phyloP scores from a whole-genome alignment of 345 rosid species.

The Firmiana major region DNA sequence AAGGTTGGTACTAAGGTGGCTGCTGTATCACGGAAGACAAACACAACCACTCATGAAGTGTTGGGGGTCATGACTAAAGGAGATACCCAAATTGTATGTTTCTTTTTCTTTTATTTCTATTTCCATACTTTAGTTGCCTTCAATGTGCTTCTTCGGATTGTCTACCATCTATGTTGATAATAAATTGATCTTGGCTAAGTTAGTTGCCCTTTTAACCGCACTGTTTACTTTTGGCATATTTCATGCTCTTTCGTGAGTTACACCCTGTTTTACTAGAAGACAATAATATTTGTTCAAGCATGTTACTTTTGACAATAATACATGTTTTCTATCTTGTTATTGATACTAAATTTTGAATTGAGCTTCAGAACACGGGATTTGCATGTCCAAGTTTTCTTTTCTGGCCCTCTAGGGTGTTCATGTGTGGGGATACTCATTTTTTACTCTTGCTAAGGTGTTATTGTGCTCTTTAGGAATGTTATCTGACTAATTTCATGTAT shows the following conservation, averaged over 20 bases:
- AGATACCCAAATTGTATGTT: constrained; percentile 76
- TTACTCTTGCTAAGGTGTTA: neutral
- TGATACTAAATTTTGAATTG: neutral
- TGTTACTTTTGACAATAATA: neutral
- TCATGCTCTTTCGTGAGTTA: neutral
- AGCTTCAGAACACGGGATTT: neutral
- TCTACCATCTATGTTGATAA: neutral
- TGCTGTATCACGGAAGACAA: constrained; percentile 94
- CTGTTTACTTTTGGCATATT: neutral
- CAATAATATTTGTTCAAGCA: neutral
- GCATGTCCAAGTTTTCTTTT: neutral
- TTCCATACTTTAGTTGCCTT: neutral
- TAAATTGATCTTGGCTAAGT: neutral
- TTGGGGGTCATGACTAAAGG: constrained; percentile 82
- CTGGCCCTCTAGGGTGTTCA: neutral
- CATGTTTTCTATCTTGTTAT: neutral
- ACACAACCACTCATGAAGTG: constrained; percentile 93
- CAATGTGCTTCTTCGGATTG: neutral
- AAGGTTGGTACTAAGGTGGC: constrained; percentile 92
- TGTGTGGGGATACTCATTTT: neutral
- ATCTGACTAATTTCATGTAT: constrained; percentile 7
- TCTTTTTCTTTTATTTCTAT: neutral
- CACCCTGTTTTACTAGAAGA: neutral
- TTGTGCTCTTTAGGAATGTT: neutral
- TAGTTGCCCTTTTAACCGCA: neutral